Evolutionary conservation across 495 filamentous ascomycete genomes (phyloP), one percentile per base, ranked within the genome.

Genomic region (Letharia lupina): DNA sequence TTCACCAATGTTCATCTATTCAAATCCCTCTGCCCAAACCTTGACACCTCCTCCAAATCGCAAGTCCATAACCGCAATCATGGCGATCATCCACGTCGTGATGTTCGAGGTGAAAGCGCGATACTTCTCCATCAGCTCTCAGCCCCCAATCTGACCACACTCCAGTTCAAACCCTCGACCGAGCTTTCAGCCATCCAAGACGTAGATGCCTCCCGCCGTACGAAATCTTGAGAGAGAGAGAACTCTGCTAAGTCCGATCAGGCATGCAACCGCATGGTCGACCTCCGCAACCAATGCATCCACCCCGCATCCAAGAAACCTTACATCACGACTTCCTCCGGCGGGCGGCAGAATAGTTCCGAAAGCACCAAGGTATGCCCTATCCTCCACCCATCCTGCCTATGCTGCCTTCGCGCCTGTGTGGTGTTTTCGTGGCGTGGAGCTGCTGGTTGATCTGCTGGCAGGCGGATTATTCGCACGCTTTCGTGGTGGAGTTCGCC

Each of bases 401-500:
- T 44, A 20, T 37, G 23, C 7, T 4, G 12, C 18, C 0, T 6
- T 23, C 31, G 60, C 33, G 61, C 13, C 18, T 6, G 10, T 47
- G 44, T 48, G 5, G 3, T 20, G 28, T n/a, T 20, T 4, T 40
- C n/a, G 45, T n/a, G n/a, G 1, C 5, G 23, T 20, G 4, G 47
- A 4, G 28, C 12, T 45, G 4, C 39, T 54, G 37, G 23, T 41
- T 65, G 4, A 61, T 18, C 12, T 20, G 2, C 6, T 56, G 10
- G 57, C 23, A 45, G 54, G 56, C 37, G 31, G 56, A 16, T 9
- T 50, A 87, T 82, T 73, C 74, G 4, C 85, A 91, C 69, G 83
- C 73, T 2, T 90, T 89, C 65, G 77, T 89, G 0, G 72, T 81
- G 15, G 82, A 87, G 67, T 90, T 91, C 67, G 82, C 79, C 20